Base-by-base conservation (phyloP, 495 filamentous ascomycete genomes). In the Podospora anserina region DNA sequence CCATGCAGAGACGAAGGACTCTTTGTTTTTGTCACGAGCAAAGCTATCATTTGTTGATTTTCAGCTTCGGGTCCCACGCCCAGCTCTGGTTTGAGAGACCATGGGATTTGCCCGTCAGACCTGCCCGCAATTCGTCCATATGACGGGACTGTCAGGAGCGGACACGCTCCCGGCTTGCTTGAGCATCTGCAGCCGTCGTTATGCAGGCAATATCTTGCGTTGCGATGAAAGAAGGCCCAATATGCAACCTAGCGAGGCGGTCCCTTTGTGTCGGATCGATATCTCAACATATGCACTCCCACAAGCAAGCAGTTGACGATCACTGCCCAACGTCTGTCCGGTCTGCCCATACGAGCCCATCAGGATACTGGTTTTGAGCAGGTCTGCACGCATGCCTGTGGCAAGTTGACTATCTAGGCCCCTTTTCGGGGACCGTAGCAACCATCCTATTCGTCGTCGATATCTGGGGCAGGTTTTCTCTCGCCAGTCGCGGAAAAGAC, bases 271-370 rank as follows among this genome's bases (percentile, higher is more conserved):
- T 53, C 63, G 57, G 69, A 70, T 76, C 66, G 70, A 76, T 23
- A 23, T 76, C 72, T 74, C 66, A 58, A 68, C 44, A 66, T 63
- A 30, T 64, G 30, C 7, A 32, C 30, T 32, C 7, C 30, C 30
- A 32, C 30, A 32, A 32, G 30, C 30, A 4, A 7, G 30, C 4
- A 32, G 4, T 32, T 7, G 30, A 32, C 30, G 30, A 60, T 74
- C 71, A 26, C 70, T 72, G 74, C 74, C 75, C 72, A 74, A 76
- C 61, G 70, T 11, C 74, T 69, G 69, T 58, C 55, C 55, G 23
- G 15, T 56, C 30, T 32, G 30, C 30, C 30, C 5, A 72, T 76
- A 71, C 71, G 64, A 66, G 32, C 27, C 19, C 60, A 3, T 67
- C 39, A 20, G 16, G n/a, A 63, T 26, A 49, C 34, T 30, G 44